Conservation (phyloP, 2,329 filamentous ascomycete species). For the Gnomoniopsis smithogilvyi region DNA sequence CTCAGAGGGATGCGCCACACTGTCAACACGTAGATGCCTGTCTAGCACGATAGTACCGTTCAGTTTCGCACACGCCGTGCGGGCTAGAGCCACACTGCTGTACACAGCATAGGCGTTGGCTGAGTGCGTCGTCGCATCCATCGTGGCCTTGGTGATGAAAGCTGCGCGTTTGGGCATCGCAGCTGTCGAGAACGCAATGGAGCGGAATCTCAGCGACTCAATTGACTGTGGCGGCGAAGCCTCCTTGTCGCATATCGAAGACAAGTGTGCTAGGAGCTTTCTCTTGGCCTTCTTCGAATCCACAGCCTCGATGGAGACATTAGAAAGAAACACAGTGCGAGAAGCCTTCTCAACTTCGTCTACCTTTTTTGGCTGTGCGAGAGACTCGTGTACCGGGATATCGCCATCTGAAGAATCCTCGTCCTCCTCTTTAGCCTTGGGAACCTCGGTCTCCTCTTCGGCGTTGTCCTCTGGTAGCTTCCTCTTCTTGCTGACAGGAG, state of each 20-base stretch:
- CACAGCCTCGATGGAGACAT: constrained; percentile 81
- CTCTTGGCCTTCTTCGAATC: constrained; percentile 80
- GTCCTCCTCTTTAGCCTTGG: constrained; percentile 32
- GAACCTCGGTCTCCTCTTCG: constrained; percentile 46
- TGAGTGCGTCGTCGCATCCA: constrained; percentile 86
- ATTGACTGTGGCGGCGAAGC: constrained; percentile 64
- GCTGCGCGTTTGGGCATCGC: constrained; percentile 90
- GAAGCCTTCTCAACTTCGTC: constrained; percentile 78
- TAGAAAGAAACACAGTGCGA: constrained; percentile 89
- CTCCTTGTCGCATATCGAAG: constrained; percentile 64
- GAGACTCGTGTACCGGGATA: constrained; percentile 55
- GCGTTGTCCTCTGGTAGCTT: constrained; percentile 34
- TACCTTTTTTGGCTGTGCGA: constrained; percentile 48
- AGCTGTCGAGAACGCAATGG: constrained; percentile 75
- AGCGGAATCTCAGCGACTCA: constrained; percentile 91
- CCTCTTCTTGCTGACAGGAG: constrained; percentile 48
- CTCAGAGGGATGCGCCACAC: constrained; percentile 79
- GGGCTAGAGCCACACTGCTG: constrained; percentile 69
- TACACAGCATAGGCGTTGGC: constrained; percentile 96
- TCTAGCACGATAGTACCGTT: constrained; percentile 84
- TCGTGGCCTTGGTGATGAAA: constrained; percentile 84
- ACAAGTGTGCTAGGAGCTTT: constrained; percentile 70
- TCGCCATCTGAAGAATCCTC: constrained; percentile 37
- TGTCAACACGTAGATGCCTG: constrained; percentile 87
- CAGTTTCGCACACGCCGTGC: constrained; percentile 70